These are phyloP conservation scores for Fusarium secorum DNA, from an alignment of 2,329 filamentous ascomycete species.

Conservation along the genomic window DNA sequence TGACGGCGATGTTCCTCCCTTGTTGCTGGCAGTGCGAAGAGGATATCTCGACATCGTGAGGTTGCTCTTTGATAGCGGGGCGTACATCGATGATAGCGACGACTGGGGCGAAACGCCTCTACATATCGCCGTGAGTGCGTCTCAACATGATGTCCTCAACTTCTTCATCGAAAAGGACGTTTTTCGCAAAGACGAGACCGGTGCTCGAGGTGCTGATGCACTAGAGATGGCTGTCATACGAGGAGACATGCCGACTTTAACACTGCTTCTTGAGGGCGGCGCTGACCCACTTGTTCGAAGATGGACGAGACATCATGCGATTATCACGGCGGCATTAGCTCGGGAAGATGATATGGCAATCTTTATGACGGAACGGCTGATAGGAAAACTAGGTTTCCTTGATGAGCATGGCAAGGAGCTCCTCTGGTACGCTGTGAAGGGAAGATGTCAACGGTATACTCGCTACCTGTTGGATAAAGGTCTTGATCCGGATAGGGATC, in stretches of 20 bases:
- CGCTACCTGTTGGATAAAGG: neutral
- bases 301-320: neutral
- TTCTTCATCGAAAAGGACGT: neutral
- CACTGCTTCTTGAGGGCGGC: neutral
- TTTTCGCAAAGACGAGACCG: neutral
- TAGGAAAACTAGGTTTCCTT: neutral
- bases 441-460: neutral
- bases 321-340: neutral
- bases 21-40: neutral
- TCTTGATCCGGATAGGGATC: neutral
- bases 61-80: neutral
- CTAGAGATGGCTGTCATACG: neutral
- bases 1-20: neutral
- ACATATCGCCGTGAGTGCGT: neutral
- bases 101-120: neutral
- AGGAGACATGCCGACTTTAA: neutral
- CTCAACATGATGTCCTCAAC: neutral
- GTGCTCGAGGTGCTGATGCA: neutral
- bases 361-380: neutral
- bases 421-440: neutral
- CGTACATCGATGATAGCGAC: neutral
- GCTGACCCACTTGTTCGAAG: neutral
- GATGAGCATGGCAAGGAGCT: neutral
- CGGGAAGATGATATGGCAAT: neutral
- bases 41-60: neutral